phyloP scores from a whole-genome alignment of 345 rosid genomes.

The Populus nigra region DNA sequence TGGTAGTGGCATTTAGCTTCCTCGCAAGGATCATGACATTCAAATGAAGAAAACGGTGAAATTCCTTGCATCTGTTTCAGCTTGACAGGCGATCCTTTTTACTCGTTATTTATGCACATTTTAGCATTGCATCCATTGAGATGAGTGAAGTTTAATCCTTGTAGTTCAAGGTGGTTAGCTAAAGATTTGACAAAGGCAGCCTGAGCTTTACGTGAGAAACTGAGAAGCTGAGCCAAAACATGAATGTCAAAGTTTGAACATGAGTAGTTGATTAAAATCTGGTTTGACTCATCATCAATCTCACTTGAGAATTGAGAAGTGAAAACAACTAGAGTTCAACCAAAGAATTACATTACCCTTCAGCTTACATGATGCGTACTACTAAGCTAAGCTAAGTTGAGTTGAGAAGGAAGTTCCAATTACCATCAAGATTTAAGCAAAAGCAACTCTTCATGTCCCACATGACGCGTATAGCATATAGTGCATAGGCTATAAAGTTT shows the following conservation, averaged over 20 bases:
- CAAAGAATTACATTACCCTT: neutral
- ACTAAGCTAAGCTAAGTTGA: neutral
- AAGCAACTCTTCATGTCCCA: neutral
- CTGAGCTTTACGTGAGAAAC: neutral
- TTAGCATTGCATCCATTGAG: neutral
- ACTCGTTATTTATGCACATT: neutral
- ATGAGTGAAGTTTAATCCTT: neutral
- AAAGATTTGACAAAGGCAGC: neutral
- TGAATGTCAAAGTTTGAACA: neutral
- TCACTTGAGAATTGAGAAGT: neutral
- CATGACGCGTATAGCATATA: constrained; percentile 4
- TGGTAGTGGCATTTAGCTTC: neutral
- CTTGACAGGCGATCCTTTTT: neutral
- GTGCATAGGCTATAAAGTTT: neutral
- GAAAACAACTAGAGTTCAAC: neutral
- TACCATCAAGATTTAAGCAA: constrained; percentile 13
- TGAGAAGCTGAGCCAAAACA: neutral
- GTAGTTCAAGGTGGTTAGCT: neutral
- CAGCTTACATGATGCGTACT: constrained; percentile 12
- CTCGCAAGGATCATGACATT: neutral
- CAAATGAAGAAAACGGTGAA: neutral
- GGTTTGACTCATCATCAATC: neutral
- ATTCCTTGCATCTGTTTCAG: neutral
- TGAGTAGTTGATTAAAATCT: neutral
- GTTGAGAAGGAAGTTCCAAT: constrained; percentile 25